These are phyloP conservation scores for Dactylellina drechsleri DNA, from an alignment of 2,329 filamentous ascomycete species.

Conservation along the genomic window DNA sequence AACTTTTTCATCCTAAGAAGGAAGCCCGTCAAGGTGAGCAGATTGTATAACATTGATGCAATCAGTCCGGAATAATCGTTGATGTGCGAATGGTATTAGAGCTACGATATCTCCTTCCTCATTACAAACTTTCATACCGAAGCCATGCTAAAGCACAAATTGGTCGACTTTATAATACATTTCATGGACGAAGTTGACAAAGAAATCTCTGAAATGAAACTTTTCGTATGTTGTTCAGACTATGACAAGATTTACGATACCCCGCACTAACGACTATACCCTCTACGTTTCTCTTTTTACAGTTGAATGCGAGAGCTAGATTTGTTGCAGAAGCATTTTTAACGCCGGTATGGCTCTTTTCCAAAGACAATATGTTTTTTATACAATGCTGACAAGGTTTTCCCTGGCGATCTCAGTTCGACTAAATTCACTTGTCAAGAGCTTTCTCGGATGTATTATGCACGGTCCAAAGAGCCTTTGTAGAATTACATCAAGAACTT, in stretches of 20 bases:
- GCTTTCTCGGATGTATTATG: too few relatives aligned
- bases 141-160: conserved; percentile 98
- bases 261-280: too few relatives aligned
- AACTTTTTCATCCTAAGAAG: conserved; percentile 95
- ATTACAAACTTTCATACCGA: conserved; percentile 99
- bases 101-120: conserved; percentile 98
- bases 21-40: conserved; percentile 85
- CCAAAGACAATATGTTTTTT: too few relatives aligned
- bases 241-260: too few relatives aligned
- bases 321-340: conserved; percentile 99
- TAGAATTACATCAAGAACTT: too few relatives aligned
- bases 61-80: conserved; percentile 15
- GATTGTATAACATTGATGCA: conserved; percentile 55
- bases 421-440: not conserved
- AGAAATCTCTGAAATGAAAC: conserved; percentile 99
- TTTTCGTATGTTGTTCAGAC: conserved; percentile 78
- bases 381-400: not conserved
- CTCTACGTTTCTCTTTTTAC: conserved; percentile 8
- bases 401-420: conserved; percentile 20
- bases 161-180: conserved; percentile 98
- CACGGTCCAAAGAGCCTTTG: too few relatives aligned
- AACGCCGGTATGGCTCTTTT: conserved; percentile 74
- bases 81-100: conserved; percentile 65
- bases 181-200: conserved; percentile 99
- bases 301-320: conserved; percentile 95